These are phyloP conservation scores for Bolboschoenus planiculmis DNA, from an alignment of 176 grass and related monocot species.

Conservation along the genomic window DNA sequence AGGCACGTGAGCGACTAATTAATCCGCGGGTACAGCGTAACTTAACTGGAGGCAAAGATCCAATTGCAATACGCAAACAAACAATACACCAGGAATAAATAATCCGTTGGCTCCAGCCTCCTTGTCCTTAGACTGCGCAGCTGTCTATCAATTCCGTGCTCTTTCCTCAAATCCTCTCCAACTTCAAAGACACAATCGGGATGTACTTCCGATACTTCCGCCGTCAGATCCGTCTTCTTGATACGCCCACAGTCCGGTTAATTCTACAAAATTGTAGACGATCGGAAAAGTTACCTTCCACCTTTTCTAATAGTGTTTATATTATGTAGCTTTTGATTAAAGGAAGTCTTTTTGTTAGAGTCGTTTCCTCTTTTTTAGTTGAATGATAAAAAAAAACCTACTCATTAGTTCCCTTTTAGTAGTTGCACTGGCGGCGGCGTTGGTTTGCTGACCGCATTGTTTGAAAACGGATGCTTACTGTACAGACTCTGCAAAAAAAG, in stretches of 20 bases:
- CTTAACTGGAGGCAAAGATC: background rate
- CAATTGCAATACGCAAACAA: background rate
- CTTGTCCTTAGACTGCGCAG: background rate
- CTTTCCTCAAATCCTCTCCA: background rate
- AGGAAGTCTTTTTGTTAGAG: background rate
- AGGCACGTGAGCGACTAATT: background rate
- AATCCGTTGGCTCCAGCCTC: conserved; percentile 1
- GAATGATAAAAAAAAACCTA: background rate
- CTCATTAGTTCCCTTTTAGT: background rate
- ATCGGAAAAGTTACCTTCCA: background rate
- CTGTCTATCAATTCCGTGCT: background rate
- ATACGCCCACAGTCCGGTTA: too few species aligned
- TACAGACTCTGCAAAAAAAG: background rate
- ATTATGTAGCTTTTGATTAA: background rate
- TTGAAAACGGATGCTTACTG: background rate
- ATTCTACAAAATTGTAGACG: background rate
- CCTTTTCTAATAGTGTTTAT: background rate
- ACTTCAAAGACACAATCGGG: background rate
- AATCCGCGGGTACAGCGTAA: background rate
- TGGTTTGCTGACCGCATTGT: background rate
- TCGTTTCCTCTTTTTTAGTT: background rate
- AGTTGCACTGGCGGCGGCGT: background rate
- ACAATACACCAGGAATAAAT: background rate
- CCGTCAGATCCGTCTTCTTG: background rate
- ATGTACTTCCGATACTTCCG: background rate